A percentile compares a stretch with the other conserved stretches of the same genome.
These are phyloP conservation scores for Fereydounia khargensis DNA, from an alignment of 1,284 basidiomycete genomes.

Conservation along the genomic window DNA sequence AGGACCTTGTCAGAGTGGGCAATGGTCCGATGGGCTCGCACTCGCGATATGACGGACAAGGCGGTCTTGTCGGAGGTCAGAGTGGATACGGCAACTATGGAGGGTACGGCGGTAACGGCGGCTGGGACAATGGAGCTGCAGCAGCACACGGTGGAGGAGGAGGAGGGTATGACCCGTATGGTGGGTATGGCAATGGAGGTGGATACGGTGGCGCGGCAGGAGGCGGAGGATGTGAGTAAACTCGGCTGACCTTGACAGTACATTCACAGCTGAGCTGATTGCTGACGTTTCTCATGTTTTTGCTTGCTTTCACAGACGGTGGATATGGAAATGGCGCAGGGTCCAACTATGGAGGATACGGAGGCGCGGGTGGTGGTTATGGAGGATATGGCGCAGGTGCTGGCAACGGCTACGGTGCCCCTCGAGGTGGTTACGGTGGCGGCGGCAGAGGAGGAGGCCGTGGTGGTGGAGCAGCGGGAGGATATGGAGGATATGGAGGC, in stretches of 20 bases:
- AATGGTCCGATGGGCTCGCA: conserved; percentile 1
- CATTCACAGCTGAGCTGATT: too few relatives aligned
- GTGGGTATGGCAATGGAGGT: conserved; percentile 5
- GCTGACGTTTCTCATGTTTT: too few relatives aligned
- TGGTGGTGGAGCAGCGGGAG: conserved; percentile 7
- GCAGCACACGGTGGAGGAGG: not conserved
- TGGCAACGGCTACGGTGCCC: conserved; percentile 2
- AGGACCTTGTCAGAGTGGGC: conserved; percentile 4
- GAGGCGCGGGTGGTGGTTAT: conserved; percentile 10
- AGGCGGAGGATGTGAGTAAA: too few relatives aligned
- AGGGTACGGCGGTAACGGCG: conserved; percentile 1
- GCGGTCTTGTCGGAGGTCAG: not conserved
- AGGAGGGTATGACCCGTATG: conserved; percentile 3
- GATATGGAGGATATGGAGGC: conserved; percentile 14
- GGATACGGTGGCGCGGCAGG: too few relatives aligned
- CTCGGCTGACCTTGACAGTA: too few relatives aligned
- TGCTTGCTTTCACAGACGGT: too few relatives aligned
- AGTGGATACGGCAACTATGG: not conserved
- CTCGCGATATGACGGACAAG: conserved; percentile 5
- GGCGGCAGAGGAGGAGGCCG: conserved; percentile 6
- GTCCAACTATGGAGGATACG: conserved; percentile 1
- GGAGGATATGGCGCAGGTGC: conserved; percentile 6
- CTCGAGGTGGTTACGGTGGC: conserved; percentile 9
- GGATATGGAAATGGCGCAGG: too few relatives aligned
- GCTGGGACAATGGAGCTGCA: not conserved